phyloP scores from a whole-genome alignment of 1,284 basidiomycete species.

The Fomitopsis pinicola region DNA sequence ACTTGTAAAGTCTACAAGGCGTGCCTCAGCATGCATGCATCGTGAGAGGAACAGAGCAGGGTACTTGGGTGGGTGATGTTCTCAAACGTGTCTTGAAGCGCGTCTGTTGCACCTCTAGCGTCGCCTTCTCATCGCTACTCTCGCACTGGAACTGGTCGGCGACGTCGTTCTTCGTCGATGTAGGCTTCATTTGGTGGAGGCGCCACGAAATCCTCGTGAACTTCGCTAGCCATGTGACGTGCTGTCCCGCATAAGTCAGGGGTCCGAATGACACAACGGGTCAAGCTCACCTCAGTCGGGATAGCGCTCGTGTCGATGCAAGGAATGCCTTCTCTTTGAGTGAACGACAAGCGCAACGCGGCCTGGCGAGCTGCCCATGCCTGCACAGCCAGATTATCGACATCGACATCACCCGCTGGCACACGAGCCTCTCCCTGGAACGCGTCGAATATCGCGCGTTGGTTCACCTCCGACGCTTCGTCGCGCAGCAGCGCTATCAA shows the following conservation, averaged over 20 bases:
- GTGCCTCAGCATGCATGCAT: neutral
- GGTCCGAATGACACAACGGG: neutral
- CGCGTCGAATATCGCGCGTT: neutral
- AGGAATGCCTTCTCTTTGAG: neutral
- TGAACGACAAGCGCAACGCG: neutral
- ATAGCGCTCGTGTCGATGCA: conserved; percentile 4
- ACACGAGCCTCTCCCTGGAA: no score
- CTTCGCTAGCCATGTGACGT: conserved; percentile 13
- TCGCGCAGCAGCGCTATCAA: conserved; percentile 9
- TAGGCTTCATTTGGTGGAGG: conserved; percentile 21
- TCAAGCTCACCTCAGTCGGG: neutral
- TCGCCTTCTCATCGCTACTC: conserved; percentile 7
- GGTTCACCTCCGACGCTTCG: conserved; percentile 3
- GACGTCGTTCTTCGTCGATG: conserved; percentile 22
- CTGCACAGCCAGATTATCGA: no score
- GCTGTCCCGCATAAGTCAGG: neutral
- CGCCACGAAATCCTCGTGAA: conserved; percentile 17
- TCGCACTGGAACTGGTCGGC: conserved; percentile 1
- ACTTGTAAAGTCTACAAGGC: conserved; percentile 2
- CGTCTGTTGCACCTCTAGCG: conserved; percentile 11
- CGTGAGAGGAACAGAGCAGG: neutral
- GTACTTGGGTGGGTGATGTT: conserved; percentile 10
- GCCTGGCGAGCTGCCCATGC: no score
- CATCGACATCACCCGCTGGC: no score
- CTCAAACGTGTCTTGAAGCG: conserved; percentile 23